Conservation (phyloP, 495 filamentous ascomycete genomes). For the Penicillium canescens region DNA sequence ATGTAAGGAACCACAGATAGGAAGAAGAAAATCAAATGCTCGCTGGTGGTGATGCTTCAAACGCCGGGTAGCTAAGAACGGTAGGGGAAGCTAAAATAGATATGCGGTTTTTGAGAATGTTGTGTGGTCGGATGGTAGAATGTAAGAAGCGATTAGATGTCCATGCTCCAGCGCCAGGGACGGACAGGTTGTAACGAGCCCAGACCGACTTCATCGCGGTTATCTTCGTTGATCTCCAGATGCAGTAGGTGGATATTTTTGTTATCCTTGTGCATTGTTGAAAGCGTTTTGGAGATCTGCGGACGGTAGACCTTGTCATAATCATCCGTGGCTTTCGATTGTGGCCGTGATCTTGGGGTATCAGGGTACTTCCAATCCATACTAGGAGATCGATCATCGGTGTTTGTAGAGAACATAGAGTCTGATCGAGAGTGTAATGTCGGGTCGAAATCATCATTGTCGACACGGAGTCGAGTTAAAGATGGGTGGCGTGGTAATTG, state of each 20-base stretch:
- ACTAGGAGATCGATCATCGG: conserved; percentile 30
- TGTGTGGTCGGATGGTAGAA: background rate
- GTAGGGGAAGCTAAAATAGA: background rate
- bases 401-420: conserved; percentile 37
- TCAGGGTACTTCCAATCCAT: conserved; percentile 38
- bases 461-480: conserved; percentile 18
- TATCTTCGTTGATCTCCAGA: conserved; percentile 42
- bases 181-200: conserved; percentile 43
- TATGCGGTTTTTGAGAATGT: background rate
- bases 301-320: conserved; percentile 29
- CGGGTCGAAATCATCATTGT: conserved; percentile 29
- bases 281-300: conserved; percentile 36
- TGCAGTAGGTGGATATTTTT: conserved; percentile 45
- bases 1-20: background rate
- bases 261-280: conserved; percentile 31
- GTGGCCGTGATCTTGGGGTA: conserved; percentile 42
- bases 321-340: conserved; percentile 41
- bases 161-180: conserved; percentile 52
- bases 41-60: conserved; percentile 7
- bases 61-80: background rate
- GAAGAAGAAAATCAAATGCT: conserved; percentile 6
- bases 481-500: conserved; percentile 24
- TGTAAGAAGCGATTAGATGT: conserved; percentile 31
- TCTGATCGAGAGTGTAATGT: conserved; percentile 33
- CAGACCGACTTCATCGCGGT: conserved; percentile 33